These are phyloP conservation scores for Linnemannia exigua DNA, from an alignment of 192 early-diverging fungal genomes.

Conservation along the genomic window DNA sequence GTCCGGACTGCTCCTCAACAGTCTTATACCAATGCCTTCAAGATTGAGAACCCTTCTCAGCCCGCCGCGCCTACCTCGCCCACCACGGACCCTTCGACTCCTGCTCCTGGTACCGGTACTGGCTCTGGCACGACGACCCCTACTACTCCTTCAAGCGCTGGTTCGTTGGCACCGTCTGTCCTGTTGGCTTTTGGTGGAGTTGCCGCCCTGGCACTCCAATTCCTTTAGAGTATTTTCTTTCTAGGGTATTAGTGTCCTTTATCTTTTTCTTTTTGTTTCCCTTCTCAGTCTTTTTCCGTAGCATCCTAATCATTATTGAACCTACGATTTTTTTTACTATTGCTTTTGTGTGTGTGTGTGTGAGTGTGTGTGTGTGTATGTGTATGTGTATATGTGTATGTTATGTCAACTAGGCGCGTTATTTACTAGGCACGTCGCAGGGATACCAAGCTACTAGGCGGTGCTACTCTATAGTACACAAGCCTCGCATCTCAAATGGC, in stretches of 20 bases:
- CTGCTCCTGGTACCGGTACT: not conserved
- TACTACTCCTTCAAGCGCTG: not conserved
- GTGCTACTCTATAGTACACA: too few relatives aligned
- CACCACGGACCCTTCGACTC: not conserved
- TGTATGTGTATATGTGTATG: too few relatives aligned
- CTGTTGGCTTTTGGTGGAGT: slow-evolving; percentile 30
- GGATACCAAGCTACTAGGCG: too few relatives aligned
- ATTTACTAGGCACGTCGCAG: too few relatives aligned
- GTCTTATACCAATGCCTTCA: slow-evolving; percentile 51
- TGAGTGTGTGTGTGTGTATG: not conserved
- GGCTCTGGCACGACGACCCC: not conserved
- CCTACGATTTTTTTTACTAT: not conserved
- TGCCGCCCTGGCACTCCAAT: slow-evolving; percentile 22
- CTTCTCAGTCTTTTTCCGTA: not conserved
- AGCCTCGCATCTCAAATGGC: not conserved
- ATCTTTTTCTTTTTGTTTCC: not conserved
- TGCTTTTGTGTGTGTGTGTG: not conserved
- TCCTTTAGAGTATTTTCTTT: slow-evolving; percentile 9
- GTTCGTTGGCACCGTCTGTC: slow-evolving; percentile 6
- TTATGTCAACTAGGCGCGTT: too few relatives aligned
- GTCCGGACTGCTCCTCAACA: slow-evolving; percentile 47
- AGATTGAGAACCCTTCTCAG: slow-evolving; percentile 38
- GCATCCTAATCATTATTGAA: not conserved
- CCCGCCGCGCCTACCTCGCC: slow-evolving; percentile 14
- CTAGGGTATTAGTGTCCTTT: not conserved